Evolutionary conservation across 108 stramenopile species (phyloP), one percentile per base, ranked within the genome.

Genomic region (Bacterosira constricta): DNA sequence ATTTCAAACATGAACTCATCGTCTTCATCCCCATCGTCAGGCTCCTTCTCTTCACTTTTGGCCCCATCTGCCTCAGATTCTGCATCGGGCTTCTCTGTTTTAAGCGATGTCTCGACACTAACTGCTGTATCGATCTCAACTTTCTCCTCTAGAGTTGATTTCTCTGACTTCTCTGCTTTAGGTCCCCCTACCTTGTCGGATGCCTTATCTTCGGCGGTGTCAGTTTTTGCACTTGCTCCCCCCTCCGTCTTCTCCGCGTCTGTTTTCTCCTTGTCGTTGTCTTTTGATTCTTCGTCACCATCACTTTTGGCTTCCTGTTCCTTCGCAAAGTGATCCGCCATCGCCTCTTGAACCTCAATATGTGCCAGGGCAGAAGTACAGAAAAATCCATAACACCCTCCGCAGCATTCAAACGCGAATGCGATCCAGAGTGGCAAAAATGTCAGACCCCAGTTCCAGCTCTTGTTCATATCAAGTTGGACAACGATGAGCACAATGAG

Each of bases 381-480:
- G 32, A 50, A 75, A 70, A 83, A 86, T 3, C 60, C 63, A 68
- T 74, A 91, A 29, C 83, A 86, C 20, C 62, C 69, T 34, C 65
- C 60, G 21, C 84, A 50, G 49, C 83, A 70, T 29, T 80, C 75
- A 29, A 72, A 45, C 32, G 82, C 62, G 35, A 86, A 66, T n/a
- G 85, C 70, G 36, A 90, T 77, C 83, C 80, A 89, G 59, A 93
- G 36, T 1, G 92, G 92, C 25, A 80, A 50, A 65, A 90, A 93
- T 11, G 87, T 83, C 10, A 85, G 37, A 68, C 92, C 90, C 86
- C 88, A 93, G 34, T 71, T 84, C 61, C 72, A 77, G 45, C 60
- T 63, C 59, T 85, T 79, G 10, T 75, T 69, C 25, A 71, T 64
- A 62, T 90, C 88, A 25, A 90, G 73, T 69, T 93, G 88, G 12